Evolutionary conservation across 352 stramenopile species (phyloP), one percentile per base, ranked within the genome.

Genomic region (Phytophthora pistaciae): DNA sequence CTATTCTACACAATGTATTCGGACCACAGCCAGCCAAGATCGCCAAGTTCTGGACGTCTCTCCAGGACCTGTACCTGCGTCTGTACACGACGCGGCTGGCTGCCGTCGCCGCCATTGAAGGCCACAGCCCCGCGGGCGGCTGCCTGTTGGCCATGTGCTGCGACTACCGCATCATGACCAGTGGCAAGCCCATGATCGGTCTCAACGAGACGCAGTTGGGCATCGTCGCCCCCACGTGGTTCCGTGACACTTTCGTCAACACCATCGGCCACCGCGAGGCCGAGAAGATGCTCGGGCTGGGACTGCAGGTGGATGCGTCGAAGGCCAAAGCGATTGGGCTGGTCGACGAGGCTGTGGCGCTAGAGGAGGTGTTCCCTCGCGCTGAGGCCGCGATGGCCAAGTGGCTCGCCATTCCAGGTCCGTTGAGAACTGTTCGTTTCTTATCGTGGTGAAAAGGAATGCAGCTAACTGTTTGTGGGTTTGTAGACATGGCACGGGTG

Each of bases 131-230:
- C 9, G 96, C 96, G 3, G 96, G 91, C 40, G 96, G 96, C 57
- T 99, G 96, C 66, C 79, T 99, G 71, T 78, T 99, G 40, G 91
- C 95, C 21, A 95, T 98, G 85, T 92, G 88, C 72, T 98, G 94
- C 75, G 95, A 99, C 83, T 98, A 97, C 77, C 90, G 96, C 21
- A 80, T 98, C 61, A 98, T 99, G 92, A 87, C 91, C n/a, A 79
- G 70, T 10, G 89, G 86, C 13, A 91, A 94, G 58, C 81, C 85
- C n/a, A 84, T 90, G 36, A 98, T 99, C 70, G 96, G 96, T 11
- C 80, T 98, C 36, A 99, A 98, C 70, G 96, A 99, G 83, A 98
- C 93, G 7, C 85, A 97, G 67, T 72, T 99, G 33, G 96, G 96
- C 38, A 98, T 99, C 53, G 88, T 95, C 40, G 91, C 88, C 16